Evolutionary conservation across 2,329 filamentous ascomycete genomes (phyloP).

Genomic region (Didymella sp.): DNA sequence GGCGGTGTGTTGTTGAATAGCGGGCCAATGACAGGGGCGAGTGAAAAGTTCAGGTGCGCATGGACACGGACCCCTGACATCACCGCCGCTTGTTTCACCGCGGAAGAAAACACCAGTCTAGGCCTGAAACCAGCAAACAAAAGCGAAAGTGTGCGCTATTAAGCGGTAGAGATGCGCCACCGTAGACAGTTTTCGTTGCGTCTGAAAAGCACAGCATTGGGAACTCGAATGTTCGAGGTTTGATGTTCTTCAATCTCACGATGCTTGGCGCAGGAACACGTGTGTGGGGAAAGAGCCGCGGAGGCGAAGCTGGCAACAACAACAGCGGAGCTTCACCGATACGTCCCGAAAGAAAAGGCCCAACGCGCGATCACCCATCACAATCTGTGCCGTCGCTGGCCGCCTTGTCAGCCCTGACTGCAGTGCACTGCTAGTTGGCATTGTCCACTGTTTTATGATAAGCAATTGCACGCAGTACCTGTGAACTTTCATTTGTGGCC

Average conservation of each 20-base stretch:
- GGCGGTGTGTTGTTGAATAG: slow-evolving; percentile 31
- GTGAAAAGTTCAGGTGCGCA: slow-evolving; percentile 35
- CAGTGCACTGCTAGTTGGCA: not conserved
- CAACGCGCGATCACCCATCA: not conserved
- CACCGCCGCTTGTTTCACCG: slow-evolving; percentile 24
- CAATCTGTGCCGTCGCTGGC: not conserved
- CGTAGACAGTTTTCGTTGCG: slow-evolving; percentile 3
- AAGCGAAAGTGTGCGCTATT: not conserved
- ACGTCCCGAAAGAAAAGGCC: not conserved
- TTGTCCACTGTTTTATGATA: not conserved
- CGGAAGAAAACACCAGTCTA: slow-evolving; percentile 12
- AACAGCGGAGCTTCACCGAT: slow-evolving; percentile 8
- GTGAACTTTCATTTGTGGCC: not conserved
- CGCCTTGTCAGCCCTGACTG: not conserved
- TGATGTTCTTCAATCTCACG: slow-evolving; percentile 6
- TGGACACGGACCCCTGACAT: slow-evolving; percentile 37
- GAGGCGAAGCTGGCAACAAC: not conserved
- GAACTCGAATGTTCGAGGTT: not conserved
- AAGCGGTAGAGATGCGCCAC: not conserved
- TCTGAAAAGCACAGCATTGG: not conserved
- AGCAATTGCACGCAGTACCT: not conserved
- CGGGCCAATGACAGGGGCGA: slow-evolving; percentile 33
- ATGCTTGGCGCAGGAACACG: slow-evolving; percentile 16
- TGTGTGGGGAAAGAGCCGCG: slow-evolving; percentile 13
- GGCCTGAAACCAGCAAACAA: not conserved